Evolutionary conservation across 306 rosid species (phyloP), one percentile per base, ranked within the genome.

Genomic region (Chamaecrista fasciculata): DNA sequence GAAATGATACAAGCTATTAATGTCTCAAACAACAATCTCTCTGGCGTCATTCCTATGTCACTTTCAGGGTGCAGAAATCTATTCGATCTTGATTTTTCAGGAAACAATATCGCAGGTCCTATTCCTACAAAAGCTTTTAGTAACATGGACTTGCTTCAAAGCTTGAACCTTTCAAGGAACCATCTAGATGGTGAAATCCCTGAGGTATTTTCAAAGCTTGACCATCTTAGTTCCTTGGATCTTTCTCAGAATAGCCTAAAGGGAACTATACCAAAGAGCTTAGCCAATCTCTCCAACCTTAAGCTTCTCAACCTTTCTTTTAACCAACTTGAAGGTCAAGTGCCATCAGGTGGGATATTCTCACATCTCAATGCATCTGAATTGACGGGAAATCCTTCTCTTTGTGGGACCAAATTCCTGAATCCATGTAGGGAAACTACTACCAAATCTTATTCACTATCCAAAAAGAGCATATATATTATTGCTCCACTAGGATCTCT

Each of bases 11-110:
- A 89, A 67, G 85, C 80, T 26, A 80, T 92, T 55, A 92, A 92
- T 79, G 62, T 92, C 71, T 92, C 97, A 68, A 88, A 92, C 85
- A 92, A 89, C 66, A 84, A 89, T 16, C 90, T 92, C 73, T 79
- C 85, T 0, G 92, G 95, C 25, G 62, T 49, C 67, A 82, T 92
- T 84, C 97, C 97, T 11, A n/a, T 24, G 50, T 52, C 84, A 29
- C 72, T 89, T 11, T 23, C 62, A 20, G 89, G 86, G 44, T 89
- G 96, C 81, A 81, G 74, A 80, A 89, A 89, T 70, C 71, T 92
- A 76, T 78, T 80, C 72, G 76, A 70, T 51, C 82, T 92, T 85
- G 96, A 92, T 79, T 75, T 87, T 55, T 89, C 96, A 47, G 83
- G 89, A 24, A 91, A 91, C 82, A 72, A 82, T 51, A 87, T 91